Evolutionary conservation across 305 asterid genomes (phyloP).

Genomic region (Fraxinus nigra): DNA sequence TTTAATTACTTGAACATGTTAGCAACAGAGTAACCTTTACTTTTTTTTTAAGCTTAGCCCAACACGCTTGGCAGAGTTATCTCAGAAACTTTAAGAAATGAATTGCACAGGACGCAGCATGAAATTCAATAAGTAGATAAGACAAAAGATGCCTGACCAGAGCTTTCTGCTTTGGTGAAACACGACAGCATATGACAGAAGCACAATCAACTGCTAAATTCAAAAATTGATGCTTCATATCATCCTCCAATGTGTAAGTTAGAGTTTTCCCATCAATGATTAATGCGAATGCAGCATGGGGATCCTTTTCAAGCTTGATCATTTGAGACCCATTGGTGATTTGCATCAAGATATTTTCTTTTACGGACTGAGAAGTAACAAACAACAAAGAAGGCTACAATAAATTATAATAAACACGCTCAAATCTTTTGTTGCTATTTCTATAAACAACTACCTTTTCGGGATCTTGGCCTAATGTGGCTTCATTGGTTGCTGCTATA

Average conservation of each 20-base stretch:
- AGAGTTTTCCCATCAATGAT: conserved; percentile 79
- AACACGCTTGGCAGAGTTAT: conserved; percentile 9
- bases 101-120: conserved; percentile 10
- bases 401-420: conserved; percentile 9
- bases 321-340: conserved; percentile 59
- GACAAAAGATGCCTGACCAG: conserved; percentile 42
- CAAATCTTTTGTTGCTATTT: conserved; percentile 1
- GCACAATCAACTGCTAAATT: conserved; percentile 66
- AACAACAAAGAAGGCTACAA: conserved; percentile 17
- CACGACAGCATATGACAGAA: conserved; percentile 85
- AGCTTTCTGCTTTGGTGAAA: conserved; percentile 84
- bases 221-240: conserved; percentile 55
- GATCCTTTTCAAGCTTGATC: conserved; percentile 57
- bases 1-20: not conserved
- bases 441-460: conserved; percentile 32
- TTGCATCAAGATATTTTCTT: conserved; percentile 57
- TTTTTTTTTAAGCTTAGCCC: not conserved
- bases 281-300: conserved; percentile 63
- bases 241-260: conserved; percentile 58
- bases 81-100: not conserved
- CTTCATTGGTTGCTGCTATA: conserved; percentile 43
- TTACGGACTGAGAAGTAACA: conserved; percentile 45
- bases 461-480: conserved; percentile 47
- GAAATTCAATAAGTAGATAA: not conserved
- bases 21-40: not conserved